Percentiles rank a stretch among this genome's conserved stretches.
phyloP scores from a whole-genome alignment of 192 early-diverging fungal species.

The Backusella westeae region DNA sequence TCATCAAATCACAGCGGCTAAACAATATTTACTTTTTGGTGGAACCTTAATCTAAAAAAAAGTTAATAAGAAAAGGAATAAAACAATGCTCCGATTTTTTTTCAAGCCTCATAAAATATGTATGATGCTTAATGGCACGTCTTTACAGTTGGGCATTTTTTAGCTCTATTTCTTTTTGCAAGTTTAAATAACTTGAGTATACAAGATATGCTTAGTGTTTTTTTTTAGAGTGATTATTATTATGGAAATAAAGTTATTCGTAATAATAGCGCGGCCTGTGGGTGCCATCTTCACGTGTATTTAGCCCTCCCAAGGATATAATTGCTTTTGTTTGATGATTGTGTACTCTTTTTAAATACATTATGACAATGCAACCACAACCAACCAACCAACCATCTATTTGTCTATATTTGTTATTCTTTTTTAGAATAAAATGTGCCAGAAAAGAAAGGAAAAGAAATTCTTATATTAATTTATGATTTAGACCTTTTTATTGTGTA shows the following conservation, averaged over 20 bases:
- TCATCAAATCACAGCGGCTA: neutral
- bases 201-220: neutral
- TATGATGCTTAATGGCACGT: neutral
- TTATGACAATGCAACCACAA: neutral
- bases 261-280: neutral
- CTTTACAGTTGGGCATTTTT: neutral
- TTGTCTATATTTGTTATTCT: neutral
- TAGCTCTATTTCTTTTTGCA: neutral
- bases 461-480: neutral
- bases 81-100: neutral
- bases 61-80: neutral
- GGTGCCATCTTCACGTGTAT: neutral
- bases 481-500: neutral
- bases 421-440: neutral
- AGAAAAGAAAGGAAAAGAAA: neutral
- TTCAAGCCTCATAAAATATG: neutral
- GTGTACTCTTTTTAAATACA: neutral
- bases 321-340: neutral
- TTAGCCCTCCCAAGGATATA: neutral
- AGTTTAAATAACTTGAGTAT: neutral
- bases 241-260: neutral
- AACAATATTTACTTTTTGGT: neutral
- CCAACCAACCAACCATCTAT: neutral
- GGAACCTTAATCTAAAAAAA: neutral
- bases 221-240: neutral